Evolutionary conservation across 1,139 yeast genomes (phyloP).

Genomic region (Protomyces macrosporus): DNA sequence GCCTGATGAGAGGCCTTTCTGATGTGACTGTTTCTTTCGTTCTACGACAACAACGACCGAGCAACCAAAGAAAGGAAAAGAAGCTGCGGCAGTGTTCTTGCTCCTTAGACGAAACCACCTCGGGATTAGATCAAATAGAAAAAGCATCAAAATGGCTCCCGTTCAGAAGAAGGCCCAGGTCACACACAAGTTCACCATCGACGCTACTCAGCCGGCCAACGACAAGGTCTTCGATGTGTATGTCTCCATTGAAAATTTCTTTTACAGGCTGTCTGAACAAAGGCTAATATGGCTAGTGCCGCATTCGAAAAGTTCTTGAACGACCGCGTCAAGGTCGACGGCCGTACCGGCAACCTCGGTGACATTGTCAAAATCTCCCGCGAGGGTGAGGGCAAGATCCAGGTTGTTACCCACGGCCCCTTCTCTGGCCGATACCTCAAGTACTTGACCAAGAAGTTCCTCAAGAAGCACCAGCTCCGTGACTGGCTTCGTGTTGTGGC

Average conservation of each 20-base stretch:
- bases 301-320: conserved; percentile 95
- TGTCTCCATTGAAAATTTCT: background rate
- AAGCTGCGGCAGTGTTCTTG: background rate
- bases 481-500: conserved; percentile 99
- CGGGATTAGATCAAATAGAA: conserved; percentile 32
- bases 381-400: conserved; percentile 74
- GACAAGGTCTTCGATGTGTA: conserved; percentile 83
- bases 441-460: conserved; percentile 24
- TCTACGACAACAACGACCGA: conserved; percentile 2
- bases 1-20: no score
- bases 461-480: conserved; percentile 43
- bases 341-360: conserved; percentile 94
- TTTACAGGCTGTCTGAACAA: background rate
- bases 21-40: no score
- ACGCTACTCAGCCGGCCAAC: conserved; percentile 94
- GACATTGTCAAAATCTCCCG: conserved; percentile 83
- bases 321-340: conserved; percentile 99
- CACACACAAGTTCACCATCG: conserved; percentile 90
- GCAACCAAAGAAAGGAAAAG: background rate
- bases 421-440: conserved; percentile 79
- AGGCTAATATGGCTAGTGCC: conserved; percentile 42
- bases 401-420: conserved; percentile 84
- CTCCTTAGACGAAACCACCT: conserved; percentile 23
- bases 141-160: conserved; percentile 36
- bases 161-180: conserved; percentile 25